phyloP scores from a whole-genome alignment of 2,329 filamentous ascomycete genomes.

The Graphiopsis chlorocephala region DNA sequence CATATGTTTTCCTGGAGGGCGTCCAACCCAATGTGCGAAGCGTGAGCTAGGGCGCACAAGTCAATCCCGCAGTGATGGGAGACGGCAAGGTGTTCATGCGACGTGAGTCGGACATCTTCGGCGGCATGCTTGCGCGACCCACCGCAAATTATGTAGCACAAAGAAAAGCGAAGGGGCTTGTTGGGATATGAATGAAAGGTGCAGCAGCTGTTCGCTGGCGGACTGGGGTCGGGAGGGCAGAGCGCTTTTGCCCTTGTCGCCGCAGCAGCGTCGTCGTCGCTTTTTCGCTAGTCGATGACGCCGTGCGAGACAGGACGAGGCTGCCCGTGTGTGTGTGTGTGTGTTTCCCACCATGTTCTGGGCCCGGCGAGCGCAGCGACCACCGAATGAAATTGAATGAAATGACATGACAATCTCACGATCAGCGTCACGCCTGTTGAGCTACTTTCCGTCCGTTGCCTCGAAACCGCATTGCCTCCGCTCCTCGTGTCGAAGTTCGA shows the following conservation, averaged over 20 bases:
- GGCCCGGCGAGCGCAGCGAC: neutral
- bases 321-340: slow-evolving; percentile 6
- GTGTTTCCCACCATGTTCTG: neutral
- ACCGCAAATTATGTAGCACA: slow-evolving; percentile 12
- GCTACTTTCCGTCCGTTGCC: neutral
- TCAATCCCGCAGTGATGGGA: slow-evolving; percentile 13
- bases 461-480: neutral
- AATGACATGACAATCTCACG: neutral
- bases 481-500: neutral
- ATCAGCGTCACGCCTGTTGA: neutral
- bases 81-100: slow-evolving; percentile 19
- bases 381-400: neutral
- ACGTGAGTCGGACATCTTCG: slow-evolving; percentile 25
- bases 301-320: slow-evolving; percentile 15
- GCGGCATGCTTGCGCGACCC: slow-evolving; percentile 18
- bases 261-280: slow-evolving; percentile 10
- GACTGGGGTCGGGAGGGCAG: slow-evolving; percentile 6
- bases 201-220: slow-evolving; percentile 6
- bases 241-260: neutral
- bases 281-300: slow-evolving; percentile 14
- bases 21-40: slow-evolving; percentile 1
- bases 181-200: slow-evolving; percentile 8
- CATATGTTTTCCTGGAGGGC: slow-evolving; percentile 1
- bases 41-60: slow-evolving; percentile 9
- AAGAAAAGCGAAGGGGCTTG: slow-evolving; percentile 5